phyloP scores from a whole-genome alignment of 176 grass and related monocot species.

The Eleusine indica region DNA sequence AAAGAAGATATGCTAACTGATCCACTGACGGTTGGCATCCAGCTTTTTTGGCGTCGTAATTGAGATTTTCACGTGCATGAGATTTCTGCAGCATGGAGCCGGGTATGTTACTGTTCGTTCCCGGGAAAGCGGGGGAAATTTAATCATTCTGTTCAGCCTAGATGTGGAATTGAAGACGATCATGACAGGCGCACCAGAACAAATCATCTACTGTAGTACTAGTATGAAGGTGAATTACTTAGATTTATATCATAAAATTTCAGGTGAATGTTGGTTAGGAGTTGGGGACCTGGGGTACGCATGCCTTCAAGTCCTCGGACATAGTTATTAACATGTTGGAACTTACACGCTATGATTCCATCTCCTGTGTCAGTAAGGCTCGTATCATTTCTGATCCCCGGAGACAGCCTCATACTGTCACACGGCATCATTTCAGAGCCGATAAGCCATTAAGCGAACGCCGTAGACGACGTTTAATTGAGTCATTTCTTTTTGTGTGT shows the following conservation, averaged over 20 bases:
- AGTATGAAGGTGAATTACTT: not conserved
- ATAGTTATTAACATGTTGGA: constrained; percentile 36
- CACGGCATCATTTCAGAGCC: constrained; percentile 11
- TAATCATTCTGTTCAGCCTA: not conserved
- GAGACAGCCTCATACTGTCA: constrained; percentile 8
- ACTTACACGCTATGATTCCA: not conserved
- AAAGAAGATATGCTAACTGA: not conserved
- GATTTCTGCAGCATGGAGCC: constrained; percentile 16
- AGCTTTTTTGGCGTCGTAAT: constrained; percentile 45
- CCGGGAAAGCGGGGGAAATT: not conserved
- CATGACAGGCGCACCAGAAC: constrained; percentile 1
- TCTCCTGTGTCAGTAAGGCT: not conserved
- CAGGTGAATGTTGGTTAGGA: constrained; percentile 33
- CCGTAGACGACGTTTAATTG: not conserved
- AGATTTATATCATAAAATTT: not conserved
- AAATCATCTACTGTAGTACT: not conserved
- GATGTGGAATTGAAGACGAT: constrained; percentile 17
- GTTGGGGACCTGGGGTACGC: constrained; percentile 13
- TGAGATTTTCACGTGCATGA: constrained; percentile 20
- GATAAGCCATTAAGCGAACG: constrained; percentile 8
- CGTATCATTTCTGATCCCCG: not conserved
- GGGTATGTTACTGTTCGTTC: constrained; percentile 9
- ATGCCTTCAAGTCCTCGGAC: constrained; percentile 16
- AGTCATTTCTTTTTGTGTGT: not conserved
- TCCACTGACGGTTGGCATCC: constrained; percentile 33